Conservation (phyloP, 345 rosid species). For the Euphorbia tirucalli region DNA sequence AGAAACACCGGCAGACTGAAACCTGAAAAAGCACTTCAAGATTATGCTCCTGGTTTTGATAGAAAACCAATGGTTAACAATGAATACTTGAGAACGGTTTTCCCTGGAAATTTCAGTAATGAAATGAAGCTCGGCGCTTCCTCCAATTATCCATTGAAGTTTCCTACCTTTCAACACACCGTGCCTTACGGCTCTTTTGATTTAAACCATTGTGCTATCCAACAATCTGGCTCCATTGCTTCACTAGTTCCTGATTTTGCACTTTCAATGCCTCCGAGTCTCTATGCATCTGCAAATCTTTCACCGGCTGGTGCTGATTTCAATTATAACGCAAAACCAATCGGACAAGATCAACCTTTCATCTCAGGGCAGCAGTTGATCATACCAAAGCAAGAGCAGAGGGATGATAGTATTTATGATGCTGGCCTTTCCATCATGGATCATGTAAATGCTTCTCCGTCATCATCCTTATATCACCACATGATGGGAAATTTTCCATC, state of each 20-base stretch:
- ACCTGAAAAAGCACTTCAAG: slow-evolving; percentile 42
- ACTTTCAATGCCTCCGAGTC: slow-evolving; percentile 36
- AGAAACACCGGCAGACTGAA: slow-evolving; percentile 30
- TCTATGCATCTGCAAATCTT: slow-evolving; percentile 27
- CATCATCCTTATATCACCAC: slow-evolving; percentile 33
- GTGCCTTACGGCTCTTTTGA: slow-evolving; percentile 38
- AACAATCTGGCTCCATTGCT: slow-evolving; percentile 31
- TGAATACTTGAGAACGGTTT: slow-evolving; percentile 34
- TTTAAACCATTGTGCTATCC: slow-evolving; percentile 28
- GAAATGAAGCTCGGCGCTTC: slow-evolving; percentile 46
- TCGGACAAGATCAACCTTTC: slow-evolving; percentile 32
- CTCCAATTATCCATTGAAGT: slow-evolving; percentile 47
- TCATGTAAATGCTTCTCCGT: slow-evolving; percentile 27
- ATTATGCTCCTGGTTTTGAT: slow-evolving; percentile 32
- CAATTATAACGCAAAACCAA: slow-evolving; percentile 18
- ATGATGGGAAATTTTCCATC: slow-evolving; percentile 36
- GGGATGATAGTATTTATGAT: slow-evolving; percentile 39
- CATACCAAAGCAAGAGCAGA: slow-evolving; percentile 47
- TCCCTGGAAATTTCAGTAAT: slow-evolving; percentile 36
- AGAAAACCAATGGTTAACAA: slow-evolving; percentile 39
- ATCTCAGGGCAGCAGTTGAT: slow-evolving; percentile 36
- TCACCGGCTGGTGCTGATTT: slow-evolving; percentile 30
- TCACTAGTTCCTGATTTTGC: slow-evolving; percentile 44
- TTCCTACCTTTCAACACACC: slow-evolving; percentile 35
- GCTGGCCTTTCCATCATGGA: slow-evolving; percentile 34